A percentile compares a stretch with the other conserved stretches of the same genome.
Evolutionary conservation across 495 filamentous ascomycete species (phyloP).

Genomic region (Daldinia vernicosa): DNA sequence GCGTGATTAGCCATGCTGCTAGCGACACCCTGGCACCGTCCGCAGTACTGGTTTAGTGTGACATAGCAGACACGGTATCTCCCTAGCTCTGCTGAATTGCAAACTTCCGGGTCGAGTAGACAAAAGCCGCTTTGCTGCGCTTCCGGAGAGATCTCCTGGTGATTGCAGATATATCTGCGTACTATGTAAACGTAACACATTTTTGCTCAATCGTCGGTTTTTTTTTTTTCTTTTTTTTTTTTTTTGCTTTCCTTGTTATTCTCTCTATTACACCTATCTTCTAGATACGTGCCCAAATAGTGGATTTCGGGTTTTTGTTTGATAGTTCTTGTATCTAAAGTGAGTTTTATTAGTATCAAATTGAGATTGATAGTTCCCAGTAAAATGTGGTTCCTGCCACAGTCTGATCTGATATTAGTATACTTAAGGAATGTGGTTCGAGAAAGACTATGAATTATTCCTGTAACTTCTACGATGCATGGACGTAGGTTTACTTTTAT

Average conservation of each 20-base stretch:
- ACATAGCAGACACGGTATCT: constrained; percentile 10
- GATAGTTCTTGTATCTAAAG: neutral
- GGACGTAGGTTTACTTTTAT: neutral
- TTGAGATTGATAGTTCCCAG: neutral
- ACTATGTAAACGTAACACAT: constrained; percentile 20
- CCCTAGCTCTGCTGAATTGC: constrained; percentile 12
- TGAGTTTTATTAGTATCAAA: neutral
- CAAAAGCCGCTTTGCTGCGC: constrained; percentile 5
- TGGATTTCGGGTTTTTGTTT: neutral
- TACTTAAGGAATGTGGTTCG: constrained; percentile 8
- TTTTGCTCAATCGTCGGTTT: neutral
- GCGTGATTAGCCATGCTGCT: neutral
- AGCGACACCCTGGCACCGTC: neutral
- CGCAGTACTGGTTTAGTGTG: constrained; percentile 3
- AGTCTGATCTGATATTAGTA: constrained; percentile 7
- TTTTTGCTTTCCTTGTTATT: neutral
- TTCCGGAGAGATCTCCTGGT: neutral
- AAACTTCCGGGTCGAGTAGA: constrained; percentile 4
- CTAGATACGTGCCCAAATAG: neutral
- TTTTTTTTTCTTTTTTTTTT: neutral
- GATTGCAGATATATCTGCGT: constrained; percentile 13
- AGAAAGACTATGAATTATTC: constrained; percentile 2
- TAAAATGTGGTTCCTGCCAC: constrained; percentile 32
- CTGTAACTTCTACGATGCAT: neutral
- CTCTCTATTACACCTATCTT: neutral